Evolutionary conservation across 1,284 basidiomycete genomes (phyloP).

Genomic region (Sphagnurus paluster): DNA sequence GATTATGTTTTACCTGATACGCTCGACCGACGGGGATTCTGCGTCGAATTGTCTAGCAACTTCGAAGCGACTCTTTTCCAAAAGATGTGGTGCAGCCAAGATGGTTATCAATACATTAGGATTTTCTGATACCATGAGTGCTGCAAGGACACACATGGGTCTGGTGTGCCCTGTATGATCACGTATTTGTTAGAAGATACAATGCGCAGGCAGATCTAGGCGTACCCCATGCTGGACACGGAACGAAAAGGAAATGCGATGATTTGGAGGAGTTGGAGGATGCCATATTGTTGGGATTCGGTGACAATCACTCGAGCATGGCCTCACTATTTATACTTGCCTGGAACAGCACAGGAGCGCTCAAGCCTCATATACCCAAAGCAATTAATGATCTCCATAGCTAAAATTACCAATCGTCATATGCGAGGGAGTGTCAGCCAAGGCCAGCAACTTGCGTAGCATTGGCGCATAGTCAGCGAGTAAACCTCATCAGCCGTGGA

Average conservation of each 20-base stretch:
- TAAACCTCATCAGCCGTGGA: no score
- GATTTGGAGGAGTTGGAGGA: background rate
- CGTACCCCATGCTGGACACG: conserved; percentile 14
- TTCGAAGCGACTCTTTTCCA: conserved; percentile 15
- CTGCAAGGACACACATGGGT: conserved; percentile 19
- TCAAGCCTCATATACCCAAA: no score
- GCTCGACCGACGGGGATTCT: conserved; percentile 1
- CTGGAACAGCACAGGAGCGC: no score
- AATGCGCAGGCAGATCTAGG: background rate
- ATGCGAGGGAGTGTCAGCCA: no score
- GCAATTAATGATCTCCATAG: no score
- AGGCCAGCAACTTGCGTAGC: no score
- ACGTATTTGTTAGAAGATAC: background rate
- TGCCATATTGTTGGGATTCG: background rate
- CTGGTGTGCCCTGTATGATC: conserved; percentile 16
- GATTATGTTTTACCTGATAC: conserved; percentile 7
- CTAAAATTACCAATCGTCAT: no score
- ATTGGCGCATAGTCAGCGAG: no score
- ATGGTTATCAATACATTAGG: conserved; percentile 14
- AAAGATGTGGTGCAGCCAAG: conserved; percentile 10
- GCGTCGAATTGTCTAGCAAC: conserved; percentile 14
- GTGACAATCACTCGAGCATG: background rate
- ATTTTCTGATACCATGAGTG: conserved; percentile 12
- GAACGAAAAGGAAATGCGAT: conserved; percentile 7
- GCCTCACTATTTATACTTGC: background rate